phyloP scores from a whole-genome alignment of 2,329 filamentous ascomycete genomes.

The Ophiosphaerella narmari region DNA sequence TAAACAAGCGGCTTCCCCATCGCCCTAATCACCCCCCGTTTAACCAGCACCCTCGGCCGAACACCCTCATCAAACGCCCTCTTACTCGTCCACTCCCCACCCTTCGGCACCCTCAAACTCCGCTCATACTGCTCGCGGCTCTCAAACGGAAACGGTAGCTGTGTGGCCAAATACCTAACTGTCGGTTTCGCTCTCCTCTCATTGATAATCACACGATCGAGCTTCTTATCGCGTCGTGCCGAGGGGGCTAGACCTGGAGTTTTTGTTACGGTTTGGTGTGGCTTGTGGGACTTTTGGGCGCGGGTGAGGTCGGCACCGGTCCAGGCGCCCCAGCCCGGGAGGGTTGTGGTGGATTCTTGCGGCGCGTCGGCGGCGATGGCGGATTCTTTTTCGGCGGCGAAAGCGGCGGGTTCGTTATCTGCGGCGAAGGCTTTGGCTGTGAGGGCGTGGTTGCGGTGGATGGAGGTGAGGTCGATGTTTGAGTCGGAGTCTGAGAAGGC shows the following conservation, averaged over 20 bases:
- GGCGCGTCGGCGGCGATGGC: constrained; percentile 77
- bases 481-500: constrained; percentile 49
- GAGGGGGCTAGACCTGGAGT: constrained; percentile 74
- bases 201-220: constrained; percentile 86
- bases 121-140: constrained; percentile 87
- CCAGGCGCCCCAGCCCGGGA: constrained; percentile 96
- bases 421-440: constrained; percentile 86
- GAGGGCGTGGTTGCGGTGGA: constrained; percentile 64
- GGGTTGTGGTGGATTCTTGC: constrained; percentile 78
- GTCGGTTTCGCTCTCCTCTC: constrained; percentile 93
- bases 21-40: constrained; percentile 90
- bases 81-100: constrained; percentile 96
- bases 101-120: constrained; percentile 81
- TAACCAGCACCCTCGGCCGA: constrained; percentile 87
- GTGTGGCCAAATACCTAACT: constrained; percentile 80
- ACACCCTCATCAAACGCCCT: constrained; percentile 87
- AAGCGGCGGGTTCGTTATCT: constrained; percentile 78
- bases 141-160: constrained; percentile 89
- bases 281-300: constrained; percentile 17
- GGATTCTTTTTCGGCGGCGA: constrained; percentile 77
- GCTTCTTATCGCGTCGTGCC: constrained; percentile 79
- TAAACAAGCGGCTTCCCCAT: constrained; percentile 74
- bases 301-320: constrained; percentile 68
- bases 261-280: constrained; percentile 63
- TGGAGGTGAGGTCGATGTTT: constrained; percentile 45